Base-by-base conservation (phyloP, 2,329 filamentous ascomycete genomes). In the Aspergillus versicolor region DNA sequence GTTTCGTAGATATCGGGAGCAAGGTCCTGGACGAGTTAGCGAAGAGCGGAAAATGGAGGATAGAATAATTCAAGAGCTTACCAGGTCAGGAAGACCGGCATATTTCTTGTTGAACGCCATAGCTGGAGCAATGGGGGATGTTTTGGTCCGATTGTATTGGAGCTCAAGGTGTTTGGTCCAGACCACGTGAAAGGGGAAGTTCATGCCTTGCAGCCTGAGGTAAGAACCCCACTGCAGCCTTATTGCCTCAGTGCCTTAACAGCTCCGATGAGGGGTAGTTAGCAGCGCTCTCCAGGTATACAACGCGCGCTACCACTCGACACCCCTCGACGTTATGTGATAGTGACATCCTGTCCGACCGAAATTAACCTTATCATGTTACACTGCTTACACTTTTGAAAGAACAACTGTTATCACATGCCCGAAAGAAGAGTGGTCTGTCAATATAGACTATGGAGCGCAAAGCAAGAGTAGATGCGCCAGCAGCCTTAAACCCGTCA, bases 1-100 rank as follows among this genome's bases (percentile, higher is more conserved):
- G 94, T 97, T 77, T 97, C 93, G 80, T 97, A 97, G 68, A 96
- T 91, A 70, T 97, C 94, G 64, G 92, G 92, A 27, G 92, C 92
- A 54, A 88, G 89, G 77, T 97, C 92, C 90, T 95, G 64, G 30
- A 17, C 43, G 12, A 40, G 52, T 52, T 30, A 64, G 54, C 52
- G 19, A 11, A 46, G 17, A 43, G 15, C 34, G 34, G 15, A 11
- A 30, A n/a, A 34, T 41, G 22, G 27, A 30, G 38, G 15, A 48
- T 37, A 32, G 24, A 12, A 42, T 24, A 32, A 40, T 15, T 24
- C 6, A n/a, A 38, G 24, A 7, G 12, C 13, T 41, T 78, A 92
- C 90, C 73, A 94, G 77, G 72, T 93, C 90, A 56, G 90, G 90
- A 62, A 94, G 78, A 56, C 86, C 88, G 50, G 90, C 89, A 71